Evolutionary conservation across 441 rosid species (phyloP), one percentile per base, ranked within the genome.

Genomic region (Croton laevigatus): DNA sequence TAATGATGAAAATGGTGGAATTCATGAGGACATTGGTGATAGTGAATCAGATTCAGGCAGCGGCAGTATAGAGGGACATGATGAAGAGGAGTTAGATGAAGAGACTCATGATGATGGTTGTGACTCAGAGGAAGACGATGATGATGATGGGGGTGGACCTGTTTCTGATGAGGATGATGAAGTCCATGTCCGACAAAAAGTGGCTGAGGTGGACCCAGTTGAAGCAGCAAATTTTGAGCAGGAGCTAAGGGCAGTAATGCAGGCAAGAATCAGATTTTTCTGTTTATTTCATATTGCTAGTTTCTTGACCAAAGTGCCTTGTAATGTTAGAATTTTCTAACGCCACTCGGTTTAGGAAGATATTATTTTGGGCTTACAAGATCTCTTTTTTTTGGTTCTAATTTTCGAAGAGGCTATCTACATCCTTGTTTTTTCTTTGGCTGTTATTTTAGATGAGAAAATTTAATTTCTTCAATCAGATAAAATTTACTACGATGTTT

Each of bases 181-280:
- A 76, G 93, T 93, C 69, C 96, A 73, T 72, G 90, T 96, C 46
- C 89, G 96, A 78, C 98, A 91, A 82, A 90, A 85, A 79, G 82
- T 84, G 40, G 84, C 96, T 3, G 89, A 89, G 75, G 89, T 86
- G 45, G 96, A 96, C 76, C 98, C 93, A 69, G 82, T 75, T 75
- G 99, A 96, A 82, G 83, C 80, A 64, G 93, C 89, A 2, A 85
- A 79, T 81, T 96, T 96, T 78, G 98, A 91, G 73, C 83, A 81
- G 88, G 98, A 93, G 81, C 86, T 96, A 55, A 84, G 86, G 82
- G 97, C 99, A 75, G 94, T 96, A 54, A 81, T 96, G 83, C 97
- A 96, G 97, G 98, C 79, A 87, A 83, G 91, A 66, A 71, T 70
- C 65, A 49, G 58, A 61, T 73, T 10, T 45, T 53, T 32, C 51